Conservation (phyloP, 164 flowering plant genomes). For the Tetrastigma voinierianum region DNA sequence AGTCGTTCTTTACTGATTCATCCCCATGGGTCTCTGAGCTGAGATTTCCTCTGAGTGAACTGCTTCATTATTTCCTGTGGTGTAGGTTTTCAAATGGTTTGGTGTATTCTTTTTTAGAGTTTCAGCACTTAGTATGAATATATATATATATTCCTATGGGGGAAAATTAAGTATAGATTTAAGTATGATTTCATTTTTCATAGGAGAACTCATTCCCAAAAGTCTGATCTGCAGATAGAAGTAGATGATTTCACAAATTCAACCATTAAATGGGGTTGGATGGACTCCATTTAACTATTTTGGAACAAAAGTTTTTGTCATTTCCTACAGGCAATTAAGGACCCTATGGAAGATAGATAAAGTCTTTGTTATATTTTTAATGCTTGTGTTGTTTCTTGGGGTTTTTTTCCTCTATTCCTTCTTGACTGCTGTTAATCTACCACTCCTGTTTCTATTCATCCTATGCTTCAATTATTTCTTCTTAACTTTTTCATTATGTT, state of each 20-base stretch:
- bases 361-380: too few relatives aligned
- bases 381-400: too few relatives aligned
- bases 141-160: neutral
- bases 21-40: slow-evolving; percentile 34
- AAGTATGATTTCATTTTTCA: neutral
- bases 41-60: slow-evolving; percentile 29
- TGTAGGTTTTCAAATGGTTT: slow-evolving; percentile 18
- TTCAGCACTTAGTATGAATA: neutral
- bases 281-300: neutral
- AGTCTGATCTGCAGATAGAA: neutral
- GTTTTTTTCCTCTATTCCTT: too few relatives aligned
- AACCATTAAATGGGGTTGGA: neutral
- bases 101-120: slow-evolving; percentile 9
- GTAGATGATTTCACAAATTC: neutral
- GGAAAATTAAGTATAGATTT: too few relatives aligned
- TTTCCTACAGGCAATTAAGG: neutral
- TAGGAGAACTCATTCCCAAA: neutral
- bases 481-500: too few relatives aligned
- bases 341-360: too few relatives aligned
- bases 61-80: slow-evolving; percentile 21
- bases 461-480: too few relatives aligned
- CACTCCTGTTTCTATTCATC: too few relatives aligned
- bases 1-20: slow-evolving; percentile 37
- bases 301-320: neutral
- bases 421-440: too few relatives aligned